Percentiles rank a stretch among this genome's conserved stretches.
Conservation (phyloP, 2,329 filamentous ascomycete genomes). For the Arthrocladium fulminans region DNA sequence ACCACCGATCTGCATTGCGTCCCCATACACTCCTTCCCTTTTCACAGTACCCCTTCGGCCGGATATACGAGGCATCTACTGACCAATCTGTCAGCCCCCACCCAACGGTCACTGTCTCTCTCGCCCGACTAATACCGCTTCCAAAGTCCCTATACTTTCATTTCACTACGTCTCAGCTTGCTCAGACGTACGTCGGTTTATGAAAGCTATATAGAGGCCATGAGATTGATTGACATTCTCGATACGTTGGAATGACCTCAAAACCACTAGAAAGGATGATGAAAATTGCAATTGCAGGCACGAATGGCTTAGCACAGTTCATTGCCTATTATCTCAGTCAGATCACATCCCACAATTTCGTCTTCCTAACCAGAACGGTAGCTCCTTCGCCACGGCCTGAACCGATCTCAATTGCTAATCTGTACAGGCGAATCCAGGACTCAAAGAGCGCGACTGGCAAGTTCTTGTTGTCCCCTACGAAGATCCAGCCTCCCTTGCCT, state of each 20-base stretch:
- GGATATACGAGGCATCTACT: too few relatives aligned
- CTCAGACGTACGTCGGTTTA: too few relatives aligned
- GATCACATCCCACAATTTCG: slow-evolving; percentile 56
- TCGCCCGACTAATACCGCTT: too few relatives aligned
- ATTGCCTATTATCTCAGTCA: slow-evolving; percentile 52
- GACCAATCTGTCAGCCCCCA: too few relatives aligned
- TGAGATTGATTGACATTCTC: background rate
- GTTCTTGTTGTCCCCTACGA: slow-evolving; percentile 54
- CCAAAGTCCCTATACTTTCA: too few relatives aligned
- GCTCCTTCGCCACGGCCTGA: background rate
- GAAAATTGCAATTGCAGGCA: slow-evolving; percentile 55
- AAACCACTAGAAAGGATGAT: slow-evolving; percentile 34
- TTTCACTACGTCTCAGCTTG: too few relatives aligned
- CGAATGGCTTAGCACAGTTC: slow-evolving; percentile 49
- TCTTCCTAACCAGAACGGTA: slow-evolving; percentile 56
- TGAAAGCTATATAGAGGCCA: background rate
- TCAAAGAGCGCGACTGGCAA: slow-evolving; percentile 43
- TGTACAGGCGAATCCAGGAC: slow-evolving; percentile 27
- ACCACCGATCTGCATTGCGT: too few relatives aligned
- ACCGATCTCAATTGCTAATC: background rate
- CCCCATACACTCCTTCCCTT: too few relatives aligned
- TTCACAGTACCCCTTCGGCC: too few relatives aligned
- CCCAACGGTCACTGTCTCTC: too few relatives aligned
- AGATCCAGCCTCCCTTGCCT: slow-evolving; percentile 49
- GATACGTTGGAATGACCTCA: background rate